These are phyloP conservation scores for Wickerhamiella azyma DNA, from an alignment of 805 yeast genomes.

Conservation along the genomic window DNA sequence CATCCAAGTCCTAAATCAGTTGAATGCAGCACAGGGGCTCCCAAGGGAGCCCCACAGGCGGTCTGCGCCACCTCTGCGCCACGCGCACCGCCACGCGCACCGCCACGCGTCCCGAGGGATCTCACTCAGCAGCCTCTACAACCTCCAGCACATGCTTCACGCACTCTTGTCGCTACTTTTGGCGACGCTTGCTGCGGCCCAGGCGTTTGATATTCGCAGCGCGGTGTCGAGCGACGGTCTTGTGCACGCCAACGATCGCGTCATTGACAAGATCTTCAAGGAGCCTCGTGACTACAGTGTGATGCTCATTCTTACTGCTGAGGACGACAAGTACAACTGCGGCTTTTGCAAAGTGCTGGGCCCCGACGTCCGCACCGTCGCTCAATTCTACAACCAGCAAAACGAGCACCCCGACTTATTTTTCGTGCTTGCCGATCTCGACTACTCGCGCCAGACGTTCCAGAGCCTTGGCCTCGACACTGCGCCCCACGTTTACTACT, in stretches of 20 bases:
- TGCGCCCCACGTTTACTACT: slow-evolving; percentile 66
- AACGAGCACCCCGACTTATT: slow-evolving; percentile 39
- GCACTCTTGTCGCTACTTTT: neutral
- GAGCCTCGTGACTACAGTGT: slow-evolving; percentile 60
- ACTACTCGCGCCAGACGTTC: slow-evolving; percentile 40
- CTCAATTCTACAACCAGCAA: slow-evolving; percentile 50
- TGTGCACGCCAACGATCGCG: slow-evolving; percentile 16
- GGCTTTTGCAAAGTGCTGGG: slow-evolving; percentile 53
- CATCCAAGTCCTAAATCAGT: too few relatives aligned
- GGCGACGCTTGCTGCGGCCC: neutral
- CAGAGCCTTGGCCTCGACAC: slow-evolving; percentile 42
- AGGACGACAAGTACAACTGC: slow-evolving; percentile 63
- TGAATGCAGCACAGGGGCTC: too few relatives aligned
- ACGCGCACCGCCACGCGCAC: too few relatives aligned
- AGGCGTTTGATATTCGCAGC: slow-evolving; percentile 1
- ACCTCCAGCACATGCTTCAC: slow-evolving; percentile 3
- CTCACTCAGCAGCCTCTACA: neutral
- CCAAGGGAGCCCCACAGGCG: too few relatives aligned
- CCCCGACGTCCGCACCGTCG: slow-evolving; percentile 51
- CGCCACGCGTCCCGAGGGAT: too few relatives aligned
- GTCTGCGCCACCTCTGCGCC: too few relatives aligned
- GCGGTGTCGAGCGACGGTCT: slow-evolving; percentile 16
- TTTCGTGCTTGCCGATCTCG: slow-evolving; percentile 66
- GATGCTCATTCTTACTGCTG: slow-evolving; percentile 60
- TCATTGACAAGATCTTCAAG: slow-evolving; percentile 29